phyloP scores from a whole-genome alignment of 495 filamentous ascomycete species.

The Neurospora sp. region DNA sequence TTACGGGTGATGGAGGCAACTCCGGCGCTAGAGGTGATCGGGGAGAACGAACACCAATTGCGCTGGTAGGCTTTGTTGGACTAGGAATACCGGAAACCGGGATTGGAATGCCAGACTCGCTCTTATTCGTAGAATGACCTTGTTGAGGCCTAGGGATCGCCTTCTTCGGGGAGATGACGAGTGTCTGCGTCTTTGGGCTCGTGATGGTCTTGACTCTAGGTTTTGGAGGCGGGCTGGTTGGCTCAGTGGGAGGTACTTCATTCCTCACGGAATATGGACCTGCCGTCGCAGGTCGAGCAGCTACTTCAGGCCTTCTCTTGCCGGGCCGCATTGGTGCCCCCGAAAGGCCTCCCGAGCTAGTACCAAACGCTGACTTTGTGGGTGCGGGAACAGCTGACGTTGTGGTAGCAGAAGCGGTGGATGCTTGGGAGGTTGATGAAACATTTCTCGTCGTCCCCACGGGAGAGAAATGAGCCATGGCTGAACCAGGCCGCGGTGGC shows the following conservation, averaged over 20 bases:
- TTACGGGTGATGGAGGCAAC: constrained; percentile 12
- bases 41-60: constrained; percentile 21
- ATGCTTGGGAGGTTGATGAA: constrained; percentile 30
- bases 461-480: constrained; percentile 56
- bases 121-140: constrained; percentile 32
- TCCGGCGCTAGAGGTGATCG: constrained; percentile 4
- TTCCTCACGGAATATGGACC: constrained; percentile 47
- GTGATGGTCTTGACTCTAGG: constrained; percentile 26
- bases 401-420: constrained; percentile 20
- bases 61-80: constrained; percentile 19
- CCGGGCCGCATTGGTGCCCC: constrained; percentile 46
- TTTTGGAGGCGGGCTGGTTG: constrained; percentile 27
- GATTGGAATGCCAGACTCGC: constrained; percentile 30
- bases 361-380: constrained; percentile 24
- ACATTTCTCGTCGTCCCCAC: constrained; percentile 37
- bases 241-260: constrained; percentile 31
- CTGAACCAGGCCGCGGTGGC: constrained; percentile 63
- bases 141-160: constrained; percentile 31
- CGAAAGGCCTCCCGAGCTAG: constrained; percentile 40
- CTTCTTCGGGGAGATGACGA: constrained; percentile 29
- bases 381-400: constrained; percentile 30
- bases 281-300: constrained; percentile 43
- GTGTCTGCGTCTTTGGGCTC: constrained; percentile 25
- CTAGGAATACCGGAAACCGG: constrained; percentile 22
- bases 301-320: constrained; percentile 38